Evolutionary conservation across 768 basidiomycete genomes (phyloP).

Genomic region (Lactarius trivialis): DNA sequence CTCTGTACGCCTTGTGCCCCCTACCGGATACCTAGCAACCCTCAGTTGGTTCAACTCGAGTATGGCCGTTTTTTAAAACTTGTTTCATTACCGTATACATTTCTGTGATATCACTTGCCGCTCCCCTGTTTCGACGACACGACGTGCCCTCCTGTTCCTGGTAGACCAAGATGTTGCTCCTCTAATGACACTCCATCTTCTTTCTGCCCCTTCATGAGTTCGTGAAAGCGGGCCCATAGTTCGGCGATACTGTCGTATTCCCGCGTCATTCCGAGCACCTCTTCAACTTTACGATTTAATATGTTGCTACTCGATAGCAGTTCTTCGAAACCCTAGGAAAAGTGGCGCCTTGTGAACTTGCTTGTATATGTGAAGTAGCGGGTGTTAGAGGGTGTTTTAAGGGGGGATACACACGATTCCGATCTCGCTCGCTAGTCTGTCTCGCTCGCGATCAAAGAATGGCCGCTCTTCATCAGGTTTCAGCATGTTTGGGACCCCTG

Average conservation of each 20-base stretch:
- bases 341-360: neutral
- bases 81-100: constrained; percentile 18
- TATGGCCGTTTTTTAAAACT: constrained; percentile 13
- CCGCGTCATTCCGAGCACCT: constrained; percentile 85
- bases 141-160: constrained; percentile 69
- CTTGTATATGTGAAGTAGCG: neutral
- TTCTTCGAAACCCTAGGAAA: constrained; percentile 75
- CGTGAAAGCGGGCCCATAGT: constrained; percentile 76
- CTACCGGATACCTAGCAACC: constrained; percentile 31
- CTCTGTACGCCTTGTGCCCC: constrained; percentile 12
- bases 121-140: constrained; percentile 32
- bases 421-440: constrained; percentile 67
- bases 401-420: constrained; percentile 44
- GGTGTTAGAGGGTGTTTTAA: neutral
- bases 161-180: constrained; percentile 36
- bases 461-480: constrained; percentile 33
- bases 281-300: constrained; percentile 86
- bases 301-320: constrained; percentile 77
- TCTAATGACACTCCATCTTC: constrained; percentile 28
- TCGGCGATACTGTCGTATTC: constrained; percentile 87
- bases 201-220: constrained; percentile 52
- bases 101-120: constrained; percentile 22
- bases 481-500: constrained; percentile 3
- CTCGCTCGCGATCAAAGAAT: constrained; percentile 78
- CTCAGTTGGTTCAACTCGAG: constrained; percentile 2